Evolutionary conservation across 1,284 basidiomycete species (phyloP), one percentile per base, ranked within the genome.

Genomic region (Irpex sp.): DNA sequence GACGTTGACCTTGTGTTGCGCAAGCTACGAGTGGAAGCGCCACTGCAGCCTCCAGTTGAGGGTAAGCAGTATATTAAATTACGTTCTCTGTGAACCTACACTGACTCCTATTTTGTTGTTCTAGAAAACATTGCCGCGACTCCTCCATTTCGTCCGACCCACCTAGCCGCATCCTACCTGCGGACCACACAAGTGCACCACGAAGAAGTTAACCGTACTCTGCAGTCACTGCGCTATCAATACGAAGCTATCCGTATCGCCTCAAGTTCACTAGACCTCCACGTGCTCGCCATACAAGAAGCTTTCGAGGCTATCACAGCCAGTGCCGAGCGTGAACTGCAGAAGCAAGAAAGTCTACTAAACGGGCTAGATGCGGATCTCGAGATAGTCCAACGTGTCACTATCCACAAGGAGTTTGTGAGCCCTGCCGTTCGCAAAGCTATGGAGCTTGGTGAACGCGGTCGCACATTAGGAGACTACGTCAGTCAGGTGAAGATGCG

Each of bases 401-500:
- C 77, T 57, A 83, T 93, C 5, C 90, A 93, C 69, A 79, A 81
- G 51, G 90, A 92, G 63, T 93, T 93, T 68, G 76, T 93, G 72
- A 89, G 87, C n/a, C 74, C 78, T 3, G 76, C 82, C 1, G 83
- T 86, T 58, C 78, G 87, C 46, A 85, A 81, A 66, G 85, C 87
- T 2, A 88, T 90, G 57, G 88, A 90, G 63, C 77, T 81, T 0
- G 90, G 89, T 1, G 86, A 87, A 57, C 84, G 79, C 59, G 81
- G 81, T 5, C 80, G 91, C 57, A 88, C 86, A n/a, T 73, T 94
- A 60, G 90, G 87, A 5, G 90, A 92, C 71, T 94, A 93, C 73
- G 91, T 94, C 19, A 88, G 86, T 35, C 82, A 80, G 66, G 83
- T 78, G 59, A 92, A 88, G 77, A 94, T 94, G 90, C 82, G 83